A percentile compares a stretch with the other conserved stretches of the same genome.
Evolutionary conservation across 257 asterid species (phyloP).

Genomic region (Solanum acaule): DNA sequence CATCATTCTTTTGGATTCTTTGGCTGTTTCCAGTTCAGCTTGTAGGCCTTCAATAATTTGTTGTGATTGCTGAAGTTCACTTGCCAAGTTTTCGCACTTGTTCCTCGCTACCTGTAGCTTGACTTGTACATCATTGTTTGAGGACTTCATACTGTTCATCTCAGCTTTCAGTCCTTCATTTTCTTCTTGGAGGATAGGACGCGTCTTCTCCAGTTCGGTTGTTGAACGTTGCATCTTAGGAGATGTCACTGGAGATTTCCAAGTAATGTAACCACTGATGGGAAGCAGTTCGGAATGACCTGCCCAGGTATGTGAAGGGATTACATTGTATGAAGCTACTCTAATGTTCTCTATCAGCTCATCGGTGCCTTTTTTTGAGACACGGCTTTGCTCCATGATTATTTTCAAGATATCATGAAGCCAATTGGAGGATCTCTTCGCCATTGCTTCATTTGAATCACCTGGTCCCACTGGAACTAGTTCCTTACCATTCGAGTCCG

Average conservation of each 20-base stretch:
- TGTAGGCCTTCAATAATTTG: slow-evolving; percentile 12
- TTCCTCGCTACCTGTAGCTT: slow-evolving; percentile 15
- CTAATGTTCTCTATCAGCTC: slow-evolving; percentile 57
- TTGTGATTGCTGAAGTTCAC: slow-evolving; percentile 22
- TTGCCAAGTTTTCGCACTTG: slow-evolving; percentile 14
- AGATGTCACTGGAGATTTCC: slow-evolving; percentile 60
- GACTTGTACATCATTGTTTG: slow-evolving; percentile 15
- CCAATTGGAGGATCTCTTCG: slow-evolving; percentile 34
- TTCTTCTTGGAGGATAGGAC: slow-evolving; percentile 30
- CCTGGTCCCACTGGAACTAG: slow-evolving; percentile 27
- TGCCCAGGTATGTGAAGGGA: background rate
- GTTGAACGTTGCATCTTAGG: slow-evolving; percentile 21
- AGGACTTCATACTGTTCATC: slow-evolving; percentile 14
- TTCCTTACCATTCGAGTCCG: slow-evolving; percentile 21
- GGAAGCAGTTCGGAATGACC: slow-evolving; percentile 23
- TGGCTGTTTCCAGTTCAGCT: slow-evolving; percentile 28
- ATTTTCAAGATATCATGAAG: slow-evolving; percentile 25
- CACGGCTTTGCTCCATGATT: slow-evolving; percentile 33
- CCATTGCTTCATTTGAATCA: background rate
- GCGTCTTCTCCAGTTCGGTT: slow-evolving; percentile 36
- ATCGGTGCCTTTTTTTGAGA: slow-evolving; percentile 36
- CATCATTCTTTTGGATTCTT: slow-evolving; percentile 33
- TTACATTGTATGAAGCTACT: slow-evolving; percentile 11
- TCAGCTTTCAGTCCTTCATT: slow-evolving; percentile 38
- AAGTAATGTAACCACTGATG: slow-evolving; percentile 43